phyloP scores from a whole-genome alignment of 2,329 filamentous ascomycete species.

The Nothophoma quercina region DNA sequence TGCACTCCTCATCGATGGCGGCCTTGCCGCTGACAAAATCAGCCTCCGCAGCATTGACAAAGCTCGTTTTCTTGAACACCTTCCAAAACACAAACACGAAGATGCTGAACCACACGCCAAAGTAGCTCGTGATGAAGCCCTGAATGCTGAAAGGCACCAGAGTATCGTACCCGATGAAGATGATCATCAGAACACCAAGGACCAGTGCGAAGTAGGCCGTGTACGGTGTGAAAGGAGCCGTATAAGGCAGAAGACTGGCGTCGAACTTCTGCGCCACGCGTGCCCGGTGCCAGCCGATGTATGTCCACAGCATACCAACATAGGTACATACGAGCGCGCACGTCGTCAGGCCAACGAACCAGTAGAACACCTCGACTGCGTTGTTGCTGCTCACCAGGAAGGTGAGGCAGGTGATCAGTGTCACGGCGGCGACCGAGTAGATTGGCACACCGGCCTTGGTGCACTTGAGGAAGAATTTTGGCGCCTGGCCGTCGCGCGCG shows the following conservation, averaged over 20 bases:
- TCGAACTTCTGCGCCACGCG: constrained; percentile 16
- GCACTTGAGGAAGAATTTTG: constrained; percentile 66
- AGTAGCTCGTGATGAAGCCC: constrained; percentile 57
- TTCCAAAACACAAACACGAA: constrained; percentile 67
- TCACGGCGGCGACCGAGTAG: constrained; percentile 54
- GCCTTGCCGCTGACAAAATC: constrained; percentile 55
- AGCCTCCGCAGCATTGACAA: constrained; percentile 45
- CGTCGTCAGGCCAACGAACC: constrained; percentile 72
- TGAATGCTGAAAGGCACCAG: constrained; percentile 55
- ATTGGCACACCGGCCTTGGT: constrained; percentile 66
- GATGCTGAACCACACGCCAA: constrained; percentile 46
- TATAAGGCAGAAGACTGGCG: constrained; percentile 3
- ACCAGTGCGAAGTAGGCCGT: constrained; percentile 11
- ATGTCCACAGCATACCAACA: constrained; percentile 20
- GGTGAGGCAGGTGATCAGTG: constrained; percentile 56
- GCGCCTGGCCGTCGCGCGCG: constrained; percentile 71
- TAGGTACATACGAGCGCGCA: constrained; percentile 20
- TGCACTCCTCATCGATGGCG: constrained; percentile 51
- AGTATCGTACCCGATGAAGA: constrained; percentile 59
- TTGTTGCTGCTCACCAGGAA: constrained; percentile 57
- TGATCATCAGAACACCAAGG: constrained; percentile 15
- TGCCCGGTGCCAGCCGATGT: constrained; percentile 18
- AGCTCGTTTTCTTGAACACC: constrained; percentile 65
- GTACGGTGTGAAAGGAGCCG: constrained; percentile 12
- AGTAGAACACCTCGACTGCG: constrained; percentile 63